phyloP scores from a whole-genome alignment of 2,329 filamentous ascomycete species.

The Aspergillus tanneri region DNA sequence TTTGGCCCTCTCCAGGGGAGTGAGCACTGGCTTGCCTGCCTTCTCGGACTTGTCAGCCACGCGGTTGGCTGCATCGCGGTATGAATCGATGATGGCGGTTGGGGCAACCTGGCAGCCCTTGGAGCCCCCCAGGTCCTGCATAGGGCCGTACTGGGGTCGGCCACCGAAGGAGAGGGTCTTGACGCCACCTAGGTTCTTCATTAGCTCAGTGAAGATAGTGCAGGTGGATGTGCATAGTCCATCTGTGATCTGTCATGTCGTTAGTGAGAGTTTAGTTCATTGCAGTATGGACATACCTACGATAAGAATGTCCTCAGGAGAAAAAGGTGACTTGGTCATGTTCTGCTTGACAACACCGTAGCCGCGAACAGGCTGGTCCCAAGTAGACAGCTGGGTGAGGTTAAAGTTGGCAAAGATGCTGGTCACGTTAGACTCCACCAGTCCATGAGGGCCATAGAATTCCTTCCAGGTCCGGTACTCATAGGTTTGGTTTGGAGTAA shows the following conservation, averaged over 20 bases:
- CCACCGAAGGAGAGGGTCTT: slow-evolving; percentile 62
- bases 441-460: slow-evolving; percentile 42
- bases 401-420: slow-evolving; percentile 28
- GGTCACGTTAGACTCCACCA: slow-evolving; percentile 21
- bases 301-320: slow-evolving; percentile 36
- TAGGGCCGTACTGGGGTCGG: slow-evolving; percentile 53
- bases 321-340: slow-evolving; percentile 24
- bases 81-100: slow-evolving; percentile 28
- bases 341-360: slow-evolving; percentile 24
- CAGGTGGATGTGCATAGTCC: slow-evolving; percentile 62
- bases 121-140: slow-evolving; percentile 66
- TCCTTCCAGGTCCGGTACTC: slow-evolving; percentile 46
- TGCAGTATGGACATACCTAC: slow-evolving; percentile 15
- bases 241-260: slow-evolving; percentile 47
- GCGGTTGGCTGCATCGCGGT: slow-evolving; percentile 19
- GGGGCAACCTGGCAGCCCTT: slow-evolving; percentile 50
- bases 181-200: slow-evolving; percentile 55
- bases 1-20: not conserved
- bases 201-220: slow-evolving; percentile 57
- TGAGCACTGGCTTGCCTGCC: slow-evolving; percentile 17
- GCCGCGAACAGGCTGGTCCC: slow-evolving; percentile 24
- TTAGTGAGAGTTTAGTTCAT: not conserved
- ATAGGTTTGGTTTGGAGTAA: slow-evolving; percentile 27
- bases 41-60: slow-evolving; percentile 15
- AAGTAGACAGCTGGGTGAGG: slow-evolving; percentile 23